Base-by-base conservation (phyloP, 2,329 filamentous ascomycete species). In the Paramyrothecium sp. region DNA sequence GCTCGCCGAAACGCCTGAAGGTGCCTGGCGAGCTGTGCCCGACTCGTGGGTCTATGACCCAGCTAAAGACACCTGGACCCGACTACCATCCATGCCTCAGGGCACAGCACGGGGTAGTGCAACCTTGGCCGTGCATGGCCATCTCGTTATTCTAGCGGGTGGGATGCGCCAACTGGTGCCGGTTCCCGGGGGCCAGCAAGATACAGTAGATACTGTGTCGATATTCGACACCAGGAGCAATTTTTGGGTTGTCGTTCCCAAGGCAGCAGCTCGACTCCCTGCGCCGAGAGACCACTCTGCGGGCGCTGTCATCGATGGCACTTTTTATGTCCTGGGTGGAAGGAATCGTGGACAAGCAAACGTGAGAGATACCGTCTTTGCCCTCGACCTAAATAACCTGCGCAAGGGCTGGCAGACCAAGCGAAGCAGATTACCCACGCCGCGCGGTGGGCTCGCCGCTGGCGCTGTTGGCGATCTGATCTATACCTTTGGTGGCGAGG, bases 401-500 rank as follows among this genome's bases (percentile, higher is more conserved):
- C 53, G 58, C 11, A 46, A 53, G 2, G 67, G 67, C 4, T 76
- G 73, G 74, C 56, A 12, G 0, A 67, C 63, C 1, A 67, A 62
- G 11, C 49, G 55, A 7, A 63, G 53, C 3, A 56, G 50, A n/a
- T 75, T 78, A 74, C 72, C 73, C 0, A 76, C 71, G 2, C 55
- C 75, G 0, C 64, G 74, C 0, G 75, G 73, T 3, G 75, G 74
- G 0, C 53, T 63, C 0, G 58, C 57, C 75, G 66, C 59, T 1
- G 70, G 61, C 0, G 64, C 64, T 0, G 51, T 76, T 1, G 68
- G 63, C 1, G 55, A 51, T 0, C 58, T 60, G 19, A 59, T 75
- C 12, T 77, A 72, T 48, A 67, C 69, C 1, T 68, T 77, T 54
- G 74, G 74, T 1, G 75, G 74, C 4, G 73, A 77, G 50, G 75